Conservation (phyloP, 2,329 filamentous ascomycete genomes). For the Emmonsiellopsis sp. region DNA sequence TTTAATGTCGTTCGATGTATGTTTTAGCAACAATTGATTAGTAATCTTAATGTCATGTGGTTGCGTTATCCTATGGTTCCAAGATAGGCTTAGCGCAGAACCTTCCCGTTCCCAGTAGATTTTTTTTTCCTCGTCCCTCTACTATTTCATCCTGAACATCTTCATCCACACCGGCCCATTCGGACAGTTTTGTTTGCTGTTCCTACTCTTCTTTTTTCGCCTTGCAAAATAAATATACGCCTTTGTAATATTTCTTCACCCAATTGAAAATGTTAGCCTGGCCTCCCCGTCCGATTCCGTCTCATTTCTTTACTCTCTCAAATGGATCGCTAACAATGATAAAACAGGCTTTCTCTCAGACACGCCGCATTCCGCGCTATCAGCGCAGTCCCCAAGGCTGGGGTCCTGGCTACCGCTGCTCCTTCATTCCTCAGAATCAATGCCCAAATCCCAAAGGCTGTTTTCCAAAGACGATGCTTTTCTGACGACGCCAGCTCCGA, state of each 20-base stretch:
- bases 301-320: not conserved
- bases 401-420: conserved; percentile 24
- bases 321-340: not conserved
- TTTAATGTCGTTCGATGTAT: no score
- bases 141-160: not conserved
- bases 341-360: conserved; percentile 9
- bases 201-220: not conserved
- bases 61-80: no score
- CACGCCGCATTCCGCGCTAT: conserved; percentile 10
- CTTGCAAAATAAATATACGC: not conserved
- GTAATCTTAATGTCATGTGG: no score
- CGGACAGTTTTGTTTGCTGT: not conserved
- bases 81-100: not conserved
- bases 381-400: conserved; percentile 4
- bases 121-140: not conserved
- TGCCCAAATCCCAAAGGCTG: conserved; percentile 29
- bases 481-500: conserved; percentile 33
- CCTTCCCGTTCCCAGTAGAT: not conserved
- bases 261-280: conserved; percentile 5
- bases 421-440: conserved; percentile 26
- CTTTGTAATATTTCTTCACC: not conserved
- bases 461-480: conserved; percentile 39
- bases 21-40: no score
- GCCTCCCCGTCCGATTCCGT: not conserved
- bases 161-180: not conserved